Base-by-base conservation (phyloP, 352 stramenopile genomes). In the Peronospora tabacina region DNA sequence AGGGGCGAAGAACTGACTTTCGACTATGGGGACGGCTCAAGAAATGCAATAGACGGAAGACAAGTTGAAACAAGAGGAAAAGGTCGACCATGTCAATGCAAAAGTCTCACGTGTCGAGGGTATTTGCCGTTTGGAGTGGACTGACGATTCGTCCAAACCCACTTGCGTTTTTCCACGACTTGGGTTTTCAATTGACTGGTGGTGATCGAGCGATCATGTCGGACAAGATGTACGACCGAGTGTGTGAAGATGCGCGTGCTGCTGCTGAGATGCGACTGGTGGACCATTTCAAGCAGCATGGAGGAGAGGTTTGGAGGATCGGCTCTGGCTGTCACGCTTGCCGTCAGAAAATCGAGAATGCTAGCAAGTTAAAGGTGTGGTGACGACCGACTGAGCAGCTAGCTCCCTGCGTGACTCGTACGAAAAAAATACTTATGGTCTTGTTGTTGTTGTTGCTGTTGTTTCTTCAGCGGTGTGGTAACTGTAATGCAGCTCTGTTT, bases 261-360 rank as follows among this genome's bases (percentile, higher is more conserved):
- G 78, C 70, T 3, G 78, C 78, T 2, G 75, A 87, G 58, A 71
- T 52, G 54, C 75, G 78, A 17, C 51, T 90, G 44, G 63, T 87
- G 40, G 75, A 86, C 36, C 75, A 90, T 61, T 87, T 86, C 41
- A 80, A 85, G 63, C 49, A 79, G n/a, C 63, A 77, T 34, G 78
- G 78, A 12, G 78, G 75, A 28, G 78, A 86, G 35, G 78, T 90
- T 36, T 87, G 76, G 76, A 72, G 46, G n/a, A 74, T 87, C 36
- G 76, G 76, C 24, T 40, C 34, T 12, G 76, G 73, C 12, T 87
- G 76, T 41, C 61, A 87, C 40, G 66, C 55, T 52, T 87, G 76
- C 52, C 71, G 72, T 38, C 38, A 72, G 43, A 75, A 60, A 28
- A 28, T 66, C 6, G 64, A 79, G 20, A 64, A 84, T 58, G 55